Percentiles rank a stretch among this genome's conserved stretches.
phyloP scores from a whole-genome alignment of 257 asterid species.

The Solanum megistacrolobum region DNA sequence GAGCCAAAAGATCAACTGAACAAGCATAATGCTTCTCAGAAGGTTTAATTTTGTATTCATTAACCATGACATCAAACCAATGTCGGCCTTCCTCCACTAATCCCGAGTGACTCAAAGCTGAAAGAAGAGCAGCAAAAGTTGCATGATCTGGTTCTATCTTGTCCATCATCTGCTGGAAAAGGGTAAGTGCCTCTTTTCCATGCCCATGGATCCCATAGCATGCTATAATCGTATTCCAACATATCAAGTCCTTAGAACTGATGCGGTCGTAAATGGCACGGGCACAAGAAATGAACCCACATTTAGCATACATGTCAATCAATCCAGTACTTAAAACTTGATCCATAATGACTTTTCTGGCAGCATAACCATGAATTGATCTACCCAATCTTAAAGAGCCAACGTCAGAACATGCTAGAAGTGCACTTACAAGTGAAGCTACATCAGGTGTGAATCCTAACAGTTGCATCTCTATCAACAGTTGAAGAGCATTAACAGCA shows the following conservation, averaged over 20 bases:
- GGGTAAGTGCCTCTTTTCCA: conserved; percentile 49
- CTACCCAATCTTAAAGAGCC: conserved; percentile 41
- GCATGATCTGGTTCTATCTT: conserved; percentile 55
- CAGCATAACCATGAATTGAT: conserved; percentile 45
- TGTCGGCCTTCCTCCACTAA: conserved; percentile 53
- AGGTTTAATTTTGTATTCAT: conserved; percentile 44
- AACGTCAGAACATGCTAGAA: conserved; percentile 57
- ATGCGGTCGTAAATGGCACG: conserved; percentile 30
- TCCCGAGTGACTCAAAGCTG: conserved; percentile 77
- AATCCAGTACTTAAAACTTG: conserved; percentile 52
- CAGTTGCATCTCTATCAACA: conserved; percentile 52
- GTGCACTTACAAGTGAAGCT: conserved; percentile 55
- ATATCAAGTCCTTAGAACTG: conserved; percentile 34
- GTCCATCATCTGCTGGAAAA: conserved; percentile 43
- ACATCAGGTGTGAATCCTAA: conserved; percentile 44
- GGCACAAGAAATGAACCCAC: conserved; percentile 50
- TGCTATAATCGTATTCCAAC: conserved; percentile 67
- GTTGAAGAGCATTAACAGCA: conserved; percentile 34
- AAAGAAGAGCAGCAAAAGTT: conserved; percentile 76
- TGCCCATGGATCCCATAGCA: conserved; percentile 71
- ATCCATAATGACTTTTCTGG: conserved; percentile 33
- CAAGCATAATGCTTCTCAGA: conserved; percentile 71
- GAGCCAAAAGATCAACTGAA: conserved; percentile 73
- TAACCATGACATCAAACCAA: conserved; percentile 58
- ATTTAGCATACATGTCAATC: conserved; percentile 76